A percentile compares a stretch with the other conserved stretches of the same genome.
These are phyloP conservation scores for Jatropha curcas DNA, from an alignment of 345 rosid species.

Conservation along the genomic window DNA sequence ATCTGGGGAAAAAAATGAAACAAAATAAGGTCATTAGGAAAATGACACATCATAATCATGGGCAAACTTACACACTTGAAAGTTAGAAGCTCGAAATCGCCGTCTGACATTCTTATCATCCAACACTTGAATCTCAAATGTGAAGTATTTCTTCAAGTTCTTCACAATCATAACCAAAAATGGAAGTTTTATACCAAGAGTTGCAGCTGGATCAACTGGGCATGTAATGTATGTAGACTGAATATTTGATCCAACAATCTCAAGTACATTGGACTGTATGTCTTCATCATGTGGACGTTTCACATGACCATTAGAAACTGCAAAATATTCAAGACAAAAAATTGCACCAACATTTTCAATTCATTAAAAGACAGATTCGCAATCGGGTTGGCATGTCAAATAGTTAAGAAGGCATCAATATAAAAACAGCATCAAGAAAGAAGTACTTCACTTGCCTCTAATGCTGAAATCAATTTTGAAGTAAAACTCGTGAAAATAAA, in stretches of 20 bases:
- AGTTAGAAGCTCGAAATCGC: constrained; percentile 97
- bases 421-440: neutral
- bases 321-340: constrained; percentile 14
- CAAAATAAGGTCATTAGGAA: neutral
- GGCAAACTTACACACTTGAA: constrained; percentile 88
- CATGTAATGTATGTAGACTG: constrained; percentile 95
- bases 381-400: neutral
- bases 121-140: constrained; percentile 93
- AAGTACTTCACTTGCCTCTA: neutral
- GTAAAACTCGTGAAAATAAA: neutral
- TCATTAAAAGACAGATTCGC: neutral
- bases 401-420: neutral
- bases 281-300: constrained; percentile 24
- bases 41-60: constrained; percentile 24
- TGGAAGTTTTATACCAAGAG: constrained; percentile 95
- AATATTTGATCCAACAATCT: constrained; percentile 78
- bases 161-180: constrained; percentile 91
- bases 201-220: constrained; percentile 84
- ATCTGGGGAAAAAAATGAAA: neutral
- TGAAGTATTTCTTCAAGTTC: constrained; percentile 86
- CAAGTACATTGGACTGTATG: constrained; percentile 55
- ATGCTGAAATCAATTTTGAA: no score
- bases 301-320: constrained; percentile 69
- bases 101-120: constrained; percentile 97
- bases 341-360: no score